phyloP scores from a whole-genome alignment of 2,329 filamentous ascomycete species.

The Colletotrichum endophyticum region DNA sequence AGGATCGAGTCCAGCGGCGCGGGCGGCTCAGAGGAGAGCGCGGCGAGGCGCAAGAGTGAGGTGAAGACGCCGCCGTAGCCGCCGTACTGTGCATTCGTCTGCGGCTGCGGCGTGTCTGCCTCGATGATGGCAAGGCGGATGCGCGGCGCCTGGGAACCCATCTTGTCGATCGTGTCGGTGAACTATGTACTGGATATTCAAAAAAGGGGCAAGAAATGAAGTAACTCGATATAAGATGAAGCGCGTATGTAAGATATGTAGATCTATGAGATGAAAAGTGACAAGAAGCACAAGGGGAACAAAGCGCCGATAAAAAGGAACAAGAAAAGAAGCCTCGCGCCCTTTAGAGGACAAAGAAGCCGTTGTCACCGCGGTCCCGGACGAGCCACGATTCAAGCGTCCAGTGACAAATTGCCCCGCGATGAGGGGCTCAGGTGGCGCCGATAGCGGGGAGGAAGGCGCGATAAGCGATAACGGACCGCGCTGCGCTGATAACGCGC shows the following conservation, averaged over 20 bases:
- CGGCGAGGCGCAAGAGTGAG: slow-evolving; percentile 60
- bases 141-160: slow-evolving; percentile 37
- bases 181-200: background rate
- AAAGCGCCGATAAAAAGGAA: background rate
- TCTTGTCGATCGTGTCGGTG: background rate
- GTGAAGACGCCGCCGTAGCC: slow-evolving; percentile 76
- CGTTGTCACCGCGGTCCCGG: background rate
- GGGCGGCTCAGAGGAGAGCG: slow-evolving; percentile 47
- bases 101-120: slow-evolving; percentile 77
- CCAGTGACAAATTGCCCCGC: background rate
- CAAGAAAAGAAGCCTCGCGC: background rate
- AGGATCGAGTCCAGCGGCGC: slow-evolving; percentile 50
- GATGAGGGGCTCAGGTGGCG: background rate
- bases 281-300: background rate
- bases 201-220: background rate
- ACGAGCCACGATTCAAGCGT: background rate
- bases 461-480: slow-evolving; percentile 7
- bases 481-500: background rate
- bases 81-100: slow-evolving; percentile 68
- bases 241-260: background rate
- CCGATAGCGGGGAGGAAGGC: background rate
- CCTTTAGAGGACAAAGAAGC: background rate
- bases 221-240: background rate
- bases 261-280: background rate
- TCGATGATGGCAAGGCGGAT: slow-evolving; percentile 87